A percentile compares a stretch with the other conserved stretches of the same genome.
phyloP scores from a whole-genome alignment of 2,329 filamentous ascomycete genomes.

The Amesomyces nigricolor region DNA sequence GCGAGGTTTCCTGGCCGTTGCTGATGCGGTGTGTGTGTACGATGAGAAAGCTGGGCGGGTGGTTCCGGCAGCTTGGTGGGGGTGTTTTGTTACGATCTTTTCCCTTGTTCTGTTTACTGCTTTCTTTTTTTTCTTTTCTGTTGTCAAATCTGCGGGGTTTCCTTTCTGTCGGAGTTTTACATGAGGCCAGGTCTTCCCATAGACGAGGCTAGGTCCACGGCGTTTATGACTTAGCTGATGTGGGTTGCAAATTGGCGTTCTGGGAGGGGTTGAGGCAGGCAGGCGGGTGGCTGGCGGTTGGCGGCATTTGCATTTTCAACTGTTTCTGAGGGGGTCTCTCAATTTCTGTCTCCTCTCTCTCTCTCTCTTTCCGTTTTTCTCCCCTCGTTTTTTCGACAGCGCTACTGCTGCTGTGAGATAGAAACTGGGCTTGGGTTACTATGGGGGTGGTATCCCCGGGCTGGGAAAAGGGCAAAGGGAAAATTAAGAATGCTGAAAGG shows the following conservation, averaged over 20 bases:
- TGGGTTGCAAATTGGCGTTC: constrained; percentile 26
- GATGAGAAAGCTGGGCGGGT: constrained; percentile 15
- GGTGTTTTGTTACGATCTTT: constrained; percentile 6
- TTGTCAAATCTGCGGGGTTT: constrained; percentile 2
- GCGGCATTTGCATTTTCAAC: constrained; percentile 27
- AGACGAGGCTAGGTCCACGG: constrained; percentile 26
- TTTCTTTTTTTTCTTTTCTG: background rate
- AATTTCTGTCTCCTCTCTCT: constrained; percentile 6
- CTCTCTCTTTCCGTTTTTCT: background rate
- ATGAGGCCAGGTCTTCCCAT: constrained; percentile 22
- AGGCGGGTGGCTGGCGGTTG: constrained; percentile 16
- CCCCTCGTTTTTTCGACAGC: constrained; percentile 2
- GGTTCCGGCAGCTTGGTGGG: constrained; percentile 16
- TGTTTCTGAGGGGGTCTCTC: background rate
- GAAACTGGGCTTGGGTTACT: constrained; percentile 6
- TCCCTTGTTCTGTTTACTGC: background rate
- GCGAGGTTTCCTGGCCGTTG: background rate
- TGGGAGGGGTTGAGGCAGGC: background rate
- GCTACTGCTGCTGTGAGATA: constrained; percentile 8
- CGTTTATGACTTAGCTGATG: constrained; percentile 24
- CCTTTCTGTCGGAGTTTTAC: constrained; percentile 7
- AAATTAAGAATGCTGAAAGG: background rate
- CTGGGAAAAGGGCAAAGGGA: constrained; percentile 2
- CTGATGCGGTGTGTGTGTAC: constrained; percentile 14
- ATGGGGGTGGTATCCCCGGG: constrained; percentile 7